Evolutionary conservation across 345 rosid genomes (phyloP), one percentile per base, ranked within the genome.

Genomic region (Ceriops decandra): DNA sequence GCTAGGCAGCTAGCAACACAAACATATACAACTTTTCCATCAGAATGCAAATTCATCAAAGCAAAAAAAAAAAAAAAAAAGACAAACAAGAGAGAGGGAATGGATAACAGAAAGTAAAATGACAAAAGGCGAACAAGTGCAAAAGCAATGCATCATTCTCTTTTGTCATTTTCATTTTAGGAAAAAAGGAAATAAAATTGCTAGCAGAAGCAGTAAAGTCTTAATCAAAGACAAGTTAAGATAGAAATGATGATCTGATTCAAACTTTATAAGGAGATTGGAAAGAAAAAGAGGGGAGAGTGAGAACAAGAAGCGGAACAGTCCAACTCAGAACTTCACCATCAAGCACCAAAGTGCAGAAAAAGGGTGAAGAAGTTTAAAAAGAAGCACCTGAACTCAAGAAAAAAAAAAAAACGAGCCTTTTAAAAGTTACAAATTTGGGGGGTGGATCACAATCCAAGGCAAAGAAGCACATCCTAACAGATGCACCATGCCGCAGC

Each of bases 291-390:
- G 33, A 5, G 6, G 33, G 0, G 33, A 57, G 33, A 61, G 42
- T 28, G 19, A 56, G 53, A 68, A 60, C 62, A 61, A 80, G 73
- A 77, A 68, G 68, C 21, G 73, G 74, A 82, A 81, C 57, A 59
- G 83, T 82, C 90, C 88, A 84, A 78, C 72, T 63, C 64, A 62
- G 72, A 79, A 80, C 80, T 80, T 83, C 79, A 85, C 75, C 86
- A 85, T 80, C 81, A 80, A 72, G 76, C 79, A 78, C 71, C 79
- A 57, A 72, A 74, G 74, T 67, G 72, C 76, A 62, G 81, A 66
- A 79, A 71, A 76, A 78, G 73, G 74, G 85, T 77, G 86, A 71
- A 79, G 80, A 80, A 51, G 67, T 57, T 70, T 21, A 13, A 80
- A 78, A 72, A 74, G 71, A 66, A 76, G 81, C 62, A 71, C 69